These are phyloP conservation scores for Pichia sp. DNA, from an alignment of 1,139 yeast species.

Conservation along the genomic window DNA sequence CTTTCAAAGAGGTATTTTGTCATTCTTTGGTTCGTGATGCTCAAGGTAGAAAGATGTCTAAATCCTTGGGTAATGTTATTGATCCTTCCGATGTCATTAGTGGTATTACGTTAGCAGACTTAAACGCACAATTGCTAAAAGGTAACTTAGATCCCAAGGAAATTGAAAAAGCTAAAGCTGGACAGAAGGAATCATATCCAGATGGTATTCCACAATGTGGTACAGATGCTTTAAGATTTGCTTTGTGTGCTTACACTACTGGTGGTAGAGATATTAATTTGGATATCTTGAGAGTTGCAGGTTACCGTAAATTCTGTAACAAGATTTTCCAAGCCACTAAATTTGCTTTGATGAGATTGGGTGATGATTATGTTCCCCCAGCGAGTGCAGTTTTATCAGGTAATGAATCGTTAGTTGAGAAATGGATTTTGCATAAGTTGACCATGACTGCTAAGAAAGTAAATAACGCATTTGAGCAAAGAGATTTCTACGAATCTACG, in stretches of 20 bases:
- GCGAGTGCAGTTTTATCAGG: conserved; percentile 61
- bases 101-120: conserved; percentile 76
- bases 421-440: conserved; percentile 91
- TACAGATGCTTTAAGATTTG: conserved; percentile 96
- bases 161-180: conserved; percentile 79
- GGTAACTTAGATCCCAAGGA: conserved; percentile 94
- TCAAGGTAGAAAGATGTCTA: conserved; percentile 98
- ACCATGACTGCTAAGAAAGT: conserved; percentile 64
- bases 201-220: conserved; percentile 99
- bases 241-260: conserved; percentile 95
- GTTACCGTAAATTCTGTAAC: conserved; percentile 98
- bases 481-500: conserved; percentile 89
- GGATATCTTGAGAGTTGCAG: conserved; percentile 95
- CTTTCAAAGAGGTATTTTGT: conserved; percentile 95
- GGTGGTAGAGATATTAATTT: conserved; percentile 98
- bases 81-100: conserved; percentile 92
- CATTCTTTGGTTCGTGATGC: conserved; percentile 98
- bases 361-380: conserved; percentile 82
- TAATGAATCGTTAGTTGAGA: conserved; percentile 86
- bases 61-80: conserved; percentile 92
- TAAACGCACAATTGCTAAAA: conserved; percentile 68
- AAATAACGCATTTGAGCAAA: conserved; percentile 64
- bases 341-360: conserved; percentile 90
- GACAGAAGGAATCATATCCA: conserved; percentile 89
- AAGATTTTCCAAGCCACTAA: conserved; percentile 98